Percentiles rank a stretch among this genome's conserved stretches.
These are phyloP conservation scores for Umbelopsis sp. DNA, from an alignment of 371 early-diverging fungal species.

Conservation along the genomic window DNA sequence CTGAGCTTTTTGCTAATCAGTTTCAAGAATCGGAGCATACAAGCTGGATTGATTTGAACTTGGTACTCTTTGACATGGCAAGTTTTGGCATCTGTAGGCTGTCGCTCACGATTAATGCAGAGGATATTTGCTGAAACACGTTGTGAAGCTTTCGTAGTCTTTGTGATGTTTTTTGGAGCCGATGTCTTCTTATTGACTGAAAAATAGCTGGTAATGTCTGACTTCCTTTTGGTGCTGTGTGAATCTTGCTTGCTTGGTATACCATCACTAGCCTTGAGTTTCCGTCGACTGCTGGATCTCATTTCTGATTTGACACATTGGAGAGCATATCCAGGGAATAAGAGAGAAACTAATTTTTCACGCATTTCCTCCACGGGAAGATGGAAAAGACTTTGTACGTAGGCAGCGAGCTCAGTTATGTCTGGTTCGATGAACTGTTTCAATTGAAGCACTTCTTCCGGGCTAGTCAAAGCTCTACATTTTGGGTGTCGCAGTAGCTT, in stretches of 20 bases:
- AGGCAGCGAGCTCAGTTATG: conserved; percentile 21
- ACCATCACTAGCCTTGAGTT: not conserved
- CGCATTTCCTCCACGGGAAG: conserved; percentile 23
- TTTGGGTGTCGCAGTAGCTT: conserved; percentile 26
- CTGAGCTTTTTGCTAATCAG: not conserved
- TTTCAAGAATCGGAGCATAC: not conserved
- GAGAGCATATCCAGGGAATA: conserved; percentile 28
- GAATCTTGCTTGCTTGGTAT: not conserved
- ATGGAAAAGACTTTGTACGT: conserved; percentile 23
- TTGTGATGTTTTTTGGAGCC: not conserved
- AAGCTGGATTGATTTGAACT: conserved; percentile 7
- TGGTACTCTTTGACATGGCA: conserved; percentile 13
- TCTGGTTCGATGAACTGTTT: conserved; percentile 23
- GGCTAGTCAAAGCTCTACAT: conserved; percentile 18
- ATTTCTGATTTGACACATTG: conserved; percentile 12
- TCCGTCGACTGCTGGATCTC: not conserved
- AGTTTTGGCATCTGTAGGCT: conserved; percentile 1
- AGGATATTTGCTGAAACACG: not conserved
- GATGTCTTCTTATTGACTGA: conserved; percentile 25
- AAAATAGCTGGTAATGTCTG: conserved; percentile 20
- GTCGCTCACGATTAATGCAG: conserved; percentile 14
- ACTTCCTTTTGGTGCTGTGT: not conserved
- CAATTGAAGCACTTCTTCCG: conserved; percentile 11
- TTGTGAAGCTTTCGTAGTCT: conserved; percentile 5
- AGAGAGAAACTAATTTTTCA: conserved; percentile 19